Evolutionary conservation across 2,329 filamentous ascomycete genomes (phyloP), one percentile per base, ranked within the genome.

Genomic region (Myotisia sp.): DNA sequence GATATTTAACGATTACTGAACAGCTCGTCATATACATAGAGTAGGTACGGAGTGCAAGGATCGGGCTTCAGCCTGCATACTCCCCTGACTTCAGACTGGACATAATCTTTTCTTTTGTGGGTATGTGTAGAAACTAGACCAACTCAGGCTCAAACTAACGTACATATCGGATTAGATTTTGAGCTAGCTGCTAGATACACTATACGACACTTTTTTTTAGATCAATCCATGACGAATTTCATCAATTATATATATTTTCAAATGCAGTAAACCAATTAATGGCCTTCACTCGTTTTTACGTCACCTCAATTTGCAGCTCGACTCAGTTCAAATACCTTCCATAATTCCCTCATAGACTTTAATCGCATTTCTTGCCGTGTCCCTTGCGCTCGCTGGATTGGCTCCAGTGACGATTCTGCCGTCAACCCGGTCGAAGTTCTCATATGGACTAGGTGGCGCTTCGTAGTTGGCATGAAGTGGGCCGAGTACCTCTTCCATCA

Each of bases 341-440:
- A 29, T 24, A 21, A 36, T 21, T 26, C 42, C 42, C 10, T 62
- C 49, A 40, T 60, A 64, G 4, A 49, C 55, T 20, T 51, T 47
- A 12, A 63, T 54, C 1, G 47, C 54, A 30, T 58, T 59, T 31
- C 48, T 44, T 6, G 58, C 58, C 20, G 58, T 61, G 6, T 54
- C 55, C 7, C 33, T 41, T 5, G 60, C 53, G 42, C 60, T 63
- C 5, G 54, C 53, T 4, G 60, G 59, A 42, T 63, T 63, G 43
- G 55, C 49, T 1, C 60, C 61, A 10, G 58, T 63, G 22, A 64
- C 50, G 10, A 63, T 42, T 20, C 42, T 38, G 5, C 34, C 38
- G 28, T 45, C 43, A 20, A 45, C 37, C 29, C 38, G 40, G 24
- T 34, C 35, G 10, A 42, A 44, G 21, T 45, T 35, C n/a, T 37